phyloP scores from a whole-genome alignment of 768 basidiomycete species.

The Nidularia sp. region DNA sequence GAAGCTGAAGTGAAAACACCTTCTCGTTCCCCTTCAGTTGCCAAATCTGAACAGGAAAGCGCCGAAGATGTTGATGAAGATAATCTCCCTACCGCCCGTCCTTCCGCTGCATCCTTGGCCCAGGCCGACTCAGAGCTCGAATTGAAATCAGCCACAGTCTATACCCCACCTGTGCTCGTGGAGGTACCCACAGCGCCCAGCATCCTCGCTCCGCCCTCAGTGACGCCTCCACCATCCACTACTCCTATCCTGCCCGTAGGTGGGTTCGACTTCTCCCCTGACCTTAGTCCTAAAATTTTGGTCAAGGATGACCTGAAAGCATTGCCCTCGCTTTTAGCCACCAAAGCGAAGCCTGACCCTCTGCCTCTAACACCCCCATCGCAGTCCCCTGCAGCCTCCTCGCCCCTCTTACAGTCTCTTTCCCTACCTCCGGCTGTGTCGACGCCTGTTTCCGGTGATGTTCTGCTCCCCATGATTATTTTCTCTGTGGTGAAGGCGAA shows the following conservation, averaged over 20 bases:
- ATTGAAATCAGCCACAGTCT: not conserved
- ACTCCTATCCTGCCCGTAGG: too few relatives aligned
- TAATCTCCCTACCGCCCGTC: slow-evolving; percentile 7
- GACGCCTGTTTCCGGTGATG: slow-evolving; percentile 76
- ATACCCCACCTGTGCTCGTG: not conserved
- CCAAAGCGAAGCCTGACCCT: slow-evolving; percentile 3
- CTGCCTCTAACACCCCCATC: slow-evolving; percentile 13
- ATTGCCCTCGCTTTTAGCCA: slow-evolving; percentile 3
- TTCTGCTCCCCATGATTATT: slow-evolving; percentile 90
- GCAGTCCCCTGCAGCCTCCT: slow-evolving; percentile 7
- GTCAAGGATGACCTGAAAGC: too few relatives aligned
- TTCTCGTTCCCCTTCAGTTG: too few relatives aligned
- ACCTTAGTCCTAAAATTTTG: too few relatives aligned
- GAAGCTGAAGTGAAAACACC: slow-evolving; percentile 18
- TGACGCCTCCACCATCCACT: too few relatives aligned
- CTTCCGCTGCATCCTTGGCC: not conserved
- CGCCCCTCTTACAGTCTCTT: too few relatives aligned
- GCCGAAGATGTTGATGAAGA: slow-evolving; percentile 5
- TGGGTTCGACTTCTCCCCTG: too few relatives aligned
- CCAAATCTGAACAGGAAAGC: slow-evolving; percentile 4
- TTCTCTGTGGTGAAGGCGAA: slow-evolving; percentile 93
- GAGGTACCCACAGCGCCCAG: too few relatives aligned
- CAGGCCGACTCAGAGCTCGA: too few relatives aligned
- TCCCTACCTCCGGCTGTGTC: slow-evolving; percentile 9
- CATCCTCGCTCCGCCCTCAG: too few relatives aligned